These are phyloP conservation scores for Pulveroboletus sp. DNA, from an alignment of 768 basidiomycete species.

Conservation along the genomic window DNA sequence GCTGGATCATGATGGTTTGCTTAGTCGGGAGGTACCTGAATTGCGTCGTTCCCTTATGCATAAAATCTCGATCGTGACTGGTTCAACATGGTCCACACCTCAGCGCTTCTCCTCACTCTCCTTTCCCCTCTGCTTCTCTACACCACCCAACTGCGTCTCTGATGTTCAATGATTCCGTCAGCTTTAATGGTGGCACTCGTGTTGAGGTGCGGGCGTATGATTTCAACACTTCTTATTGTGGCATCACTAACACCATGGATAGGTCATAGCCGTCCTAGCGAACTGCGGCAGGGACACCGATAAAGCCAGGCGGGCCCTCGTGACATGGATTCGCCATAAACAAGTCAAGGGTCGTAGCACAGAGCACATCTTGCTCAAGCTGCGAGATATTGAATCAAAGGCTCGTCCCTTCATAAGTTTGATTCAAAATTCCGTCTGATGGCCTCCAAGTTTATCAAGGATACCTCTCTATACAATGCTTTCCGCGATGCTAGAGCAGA, in stretches of 20 bases:
- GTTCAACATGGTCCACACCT: background rate
- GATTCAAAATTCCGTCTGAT: background rate
- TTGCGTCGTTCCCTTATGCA: slow-evolving; percentile 6
- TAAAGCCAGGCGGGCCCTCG: slow-evolving; percentile 25
- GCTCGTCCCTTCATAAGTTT: slow-evolving; percentile 5
- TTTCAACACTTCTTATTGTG: background rate
- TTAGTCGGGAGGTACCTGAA: slow-evolving; percentile 17
- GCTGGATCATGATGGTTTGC: background rate
- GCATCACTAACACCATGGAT: slow-evolving; percentile 1
- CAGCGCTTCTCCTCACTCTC: slow-evolving; percentile 3
- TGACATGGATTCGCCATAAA: slow-evolving; percentile 29
- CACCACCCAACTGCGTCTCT: background rate
- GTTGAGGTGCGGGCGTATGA: slow-evolving; percentile 19
- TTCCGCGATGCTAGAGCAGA: slow-evolving; percentile 33
- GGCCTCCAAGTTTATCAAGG: slow-evolving; percentile 27
- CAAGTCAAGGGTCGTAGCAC: slow-evolving; percentile 29
- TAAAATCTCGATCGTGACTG: slow-evolving; percentile 9
- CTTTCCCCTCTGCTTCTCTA: background rate
- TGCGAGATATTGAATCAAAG: slow-evolving; percentile 30
- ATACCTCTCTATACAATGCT: slow-evolving; percentile 25
- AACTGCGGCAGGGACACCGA: slow-evolving; percentile 31
- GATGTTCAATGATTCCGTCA: slow-evolving; percentile 26
- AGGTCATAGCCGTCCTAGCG: slow-evolving; percentile 33
- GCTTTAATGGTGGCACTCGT: slow-evolving; percentile 29
- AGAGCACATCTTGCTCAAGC: slow-evolving; percentile 29